Evolutionary conservation across 495 filamentous ascomycete genomes (phyloP).

Genomic region (Collariella sp.): DNA sequence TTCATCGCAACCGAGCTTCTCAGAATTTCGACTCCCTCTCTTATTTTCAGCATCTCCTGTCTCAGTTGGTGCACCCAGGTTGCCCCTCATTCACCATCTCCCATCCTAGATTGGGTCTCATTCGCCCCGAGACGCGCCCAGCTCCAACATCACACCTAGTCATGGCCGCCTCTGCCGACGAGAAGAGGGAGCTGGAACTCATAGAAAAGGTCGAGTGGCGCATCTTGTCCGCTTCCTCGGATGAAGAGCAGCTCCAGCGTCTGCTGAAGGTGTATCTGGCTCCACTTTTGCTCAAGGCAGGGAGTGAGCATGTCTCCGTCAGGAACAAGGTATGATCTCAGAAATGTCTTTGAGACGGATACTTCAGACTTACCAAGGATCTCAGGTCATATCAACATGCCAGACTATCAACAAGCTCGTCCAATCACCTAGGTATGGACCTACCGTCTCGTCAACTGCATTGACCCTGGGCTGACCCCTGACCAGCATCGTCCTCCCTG

Average conservation of each 20-base stretch:
- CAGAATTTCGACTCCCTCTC: too few species aligned
- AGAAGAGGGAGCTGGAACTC: conserved; percentile 72
- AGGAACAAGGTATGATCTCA: conserved; percentile 59
- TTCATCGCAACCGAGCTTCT: too few species aligned
- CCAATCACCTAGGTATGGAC: conserved; percentile 34
- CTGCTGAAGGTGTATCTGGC: conserved; percentile 72
- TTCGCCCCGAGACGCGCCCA: not conserved
- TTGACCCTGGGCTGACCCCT: not conserved
- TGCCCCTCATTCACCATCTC: too few species aligned
- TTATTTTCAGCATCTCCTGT: too few species aligned
- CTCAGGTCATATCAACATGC: conserved; percentile 58
- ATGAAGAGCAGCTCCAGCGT: conserved; percentile 71
- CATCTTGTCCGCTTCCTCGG: conserved; percentile 69
- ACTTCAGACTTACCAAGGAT: not conserved
- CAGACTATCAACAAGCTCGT: conserved; percentile 48
- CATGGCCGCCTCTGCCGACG: conserved; percentile 34
- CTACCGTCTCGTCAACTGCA: not conserved
- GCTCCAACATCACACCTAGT: not conserved
- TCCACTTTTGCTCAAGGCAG: conserved; percentile 74
- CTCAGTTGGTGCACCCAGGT: too few species aligned
- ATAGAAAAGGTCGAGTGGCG: conserved; percentile 85
- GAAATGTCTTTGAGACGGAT: not conserved
- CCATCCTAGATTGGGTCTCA: too few species aligned
- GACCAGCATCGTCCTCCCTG: conserved; percentile 65
- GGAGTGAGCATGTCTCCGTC: conserved; percentile 68